Conservation (phyloP, 1,284 basidiomycete genomes). For the Pseudozyma thailandica region DNA sequence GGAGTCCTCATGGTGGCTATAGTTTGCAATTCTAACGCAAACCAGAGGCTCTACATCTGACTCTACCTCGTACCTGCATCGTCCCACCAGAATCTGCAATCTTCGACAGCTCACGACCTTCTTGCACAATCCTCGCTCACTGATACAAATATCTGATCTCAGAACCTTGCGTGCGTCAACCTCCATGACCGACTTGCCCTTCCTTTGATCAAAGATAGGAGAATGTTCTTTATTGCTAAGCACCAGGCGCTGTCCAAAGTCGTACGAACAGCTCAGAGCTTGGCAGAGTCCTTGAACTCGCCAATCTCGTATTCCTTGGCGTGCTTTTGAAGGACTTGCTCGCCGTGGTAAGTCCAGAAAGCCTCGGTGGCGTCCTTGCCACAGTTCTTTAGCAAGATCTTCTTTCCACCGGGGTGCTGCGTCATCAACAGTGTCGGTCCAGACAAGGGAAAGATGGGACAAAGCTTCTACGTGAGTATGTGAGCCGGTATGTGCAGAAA, state of each 20-base stretch:
- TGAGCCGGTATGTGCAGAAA: neutral
- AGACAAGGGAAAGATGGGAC: neutral
- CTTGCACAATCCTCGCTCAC: no score
- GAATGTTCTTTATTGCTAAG: slow-evolving; percentile 9
- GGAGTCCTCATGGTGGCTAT: no score
- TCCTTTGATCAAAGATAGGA: no score
- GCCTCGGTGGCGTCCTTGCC: slow-evolving; percentile 66
- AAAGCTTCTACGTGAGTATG: neutral
- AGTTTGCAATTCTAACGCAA: no score
- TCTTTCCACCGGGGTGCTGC: slow-evolving; percentile 65
- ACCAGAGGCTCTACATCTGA: no score
- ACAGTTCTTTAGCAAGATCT: slow-evolving; percentile 66
- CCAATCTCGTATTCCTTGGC: slow-evolving; percentile 60
- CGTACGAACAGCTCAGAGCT: slow-evolving; percentile 42
- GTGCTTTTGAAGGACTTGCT: slow-evolving; percentile 62
- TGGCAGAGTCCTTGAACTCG: slow-evolving; percentile 59
- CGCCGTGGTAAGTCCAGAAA: slow-evolving; percentile 65
- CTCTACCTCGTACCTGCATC: no score
- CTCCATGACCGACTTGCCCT: no score
- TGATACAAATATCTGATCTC: no score
- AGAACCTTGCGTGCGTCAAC: no score
- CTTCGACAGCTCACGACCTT: no score
- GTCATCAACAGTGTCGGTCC: neutral
- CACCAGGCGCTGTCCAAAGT: neutral
- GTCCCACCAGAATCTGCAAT: no score